A percentile compares a stretch with the other conserved stretches of the same genome.
phyloP scores from a whole-genome alignment of 2,329 filamentous ascomycete species.

The Fusarium tjaetaba region DNA sequence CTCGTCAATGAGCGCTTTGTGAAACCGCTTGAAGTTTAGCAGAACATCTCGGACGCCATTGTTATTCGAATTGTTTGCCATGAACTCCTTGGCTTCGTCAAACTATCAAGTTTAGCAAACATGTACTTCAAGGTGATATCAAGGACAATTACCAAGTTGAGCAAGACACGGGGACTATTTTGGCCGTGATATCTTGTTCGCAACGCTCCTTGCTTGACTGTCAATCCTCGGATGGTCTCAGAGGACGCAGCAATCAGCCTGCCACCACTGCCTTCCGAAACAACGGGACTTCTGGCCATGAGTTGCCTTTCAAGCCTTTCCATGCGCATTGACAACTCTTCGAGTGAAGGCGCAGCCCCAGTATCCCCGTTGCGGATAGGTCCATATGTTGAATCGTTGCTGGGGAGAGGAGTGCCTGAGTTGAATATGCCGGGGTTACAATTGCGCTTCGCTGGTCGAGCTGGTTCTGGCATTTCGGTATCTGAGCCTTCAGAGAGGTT shows the following conservation, averaged over 20 bases:
- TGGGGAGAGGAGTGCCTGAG: slow-evolving; percentile 31
- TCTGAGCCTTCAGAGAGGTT: slow-evolving; percentile 63
- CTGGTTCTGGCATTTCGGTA: slow-evolving; percentile 46
- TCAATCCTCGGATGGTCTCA: slow-evolving; percentile 60
- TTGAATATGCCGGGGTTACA: slow-evolving; percentile 44
- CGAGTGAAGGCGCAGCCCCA: slow-evolving; percentile 50
- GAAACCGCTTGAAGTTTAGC: slow-evolving; percentile 57
- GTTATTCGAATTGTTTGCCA: slow-evolving; percentile 55
- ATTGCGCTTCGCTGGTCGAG: slow-evolving; percentile 53
- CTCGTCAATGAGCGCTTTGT: slow-evolving; percentile 59
- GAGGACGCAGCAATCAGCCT: slow-evolving; percentile 51
- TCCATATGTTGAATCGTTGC: slow-evolving; percentile 39
- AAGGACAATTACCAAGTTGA: slow-evolving; percentile 59
- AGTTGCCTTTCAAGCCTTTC: slow-evolving; percentile 65
- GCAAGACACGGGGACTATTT: slow-evolving; percentile 61
- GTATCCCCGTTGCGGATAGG: slow-evolving; percentile 49
- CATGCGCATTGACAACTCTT: slow-evolving; percentile 61
- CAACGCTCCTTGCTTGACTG: slow-evolving; percentile 58
- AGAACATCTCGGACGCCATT: slow-evolving; percentile 56
- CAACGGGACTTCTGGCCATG: slow-evolving; percentile 53
- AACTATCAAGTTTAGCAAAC: slow-evolving; percentile 52
- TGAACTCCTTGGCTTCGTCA: slow-evolving; percentile 63
- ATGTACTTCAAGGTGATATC: not conserved
- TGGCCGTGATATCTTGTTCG: slow-evolving; percentile 64
- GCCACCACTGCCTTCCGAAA: slow-evolving; percentile 49